A percentile compares a stretch with the other conserved stretches of the same genome.
Conservation (phyloP, 1,139 yeast species). For the Trichomonascaceae sp. region DNA sequence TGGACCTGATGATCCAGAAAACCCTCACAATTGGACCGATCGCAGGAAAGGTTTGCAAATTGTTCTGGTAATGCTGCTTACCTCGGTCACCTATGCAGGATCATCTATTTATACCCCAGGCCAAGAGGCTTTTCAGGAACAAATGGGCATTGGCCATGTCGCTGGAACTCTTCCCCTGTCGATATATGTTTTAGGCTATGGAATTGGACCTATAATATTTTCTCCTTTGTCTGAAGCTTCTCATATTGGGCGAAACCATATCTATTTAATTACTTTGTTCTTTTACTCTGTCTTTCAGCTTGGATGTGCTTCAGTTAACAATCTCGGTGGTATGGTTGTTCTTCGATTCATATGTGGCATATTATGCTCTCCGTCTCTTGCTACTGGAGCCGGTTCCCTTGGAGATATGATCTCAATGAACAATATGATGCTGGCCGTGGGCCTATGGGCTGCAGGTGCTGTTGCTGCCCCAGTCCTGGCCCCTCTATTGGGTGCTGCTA, state of each 20-base stretch:
- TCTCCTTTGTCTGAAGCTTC: conserved; percentile 54
- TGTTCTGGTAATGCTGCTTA: conserved; percentile 40
- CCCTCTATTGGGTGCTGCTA: conserved; percentile 63
- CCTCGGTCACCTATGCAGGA: conserved; percentile 53
- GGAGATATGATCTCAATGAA: conserved; percentile 42
- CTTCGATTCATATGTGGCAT: conserved; percentile 75
- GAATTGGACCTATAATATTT: conserved; percentile 49
- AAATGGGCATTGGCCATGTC: conserved; percentile 40
- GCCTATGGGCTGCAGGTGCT: conserved; percentile 48
- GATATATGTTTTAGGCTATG: conserved; percentile 53
- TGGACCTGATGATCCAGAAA: conserved; percentile 49
- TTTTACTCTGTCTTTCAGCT: conserved; percentile 54
- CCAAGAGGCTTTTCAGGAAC: conserved; percentile 36
- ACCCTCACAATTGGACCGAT: conserved; percentile 53
- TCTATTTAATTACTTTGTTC: conserved; percentile 49
- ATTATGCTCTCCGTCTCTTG: conserved; percentile 76
- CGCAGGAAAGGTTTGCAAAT: conserved; percentile 37
- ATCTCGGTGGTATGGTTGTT: conserved; percentile 46
- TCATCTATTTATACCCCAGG: conserved; percentile 61
- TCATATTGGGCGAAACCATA: conserved; percentile 46
- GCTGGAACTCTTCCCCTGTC: conserved; percentile 47
- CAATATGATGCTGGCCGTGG: conserved; percentile 30
- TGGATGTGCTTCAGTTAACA: conserved; percentile 41
- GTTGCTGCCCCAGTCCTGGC: conserved; percentile 60
- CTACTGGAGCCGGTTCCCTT: conserved; percentile 83